Evolutionary conservation across 345 rosid genomes (phyloP).

Genomic region (Theobroma cacao): DNA sequence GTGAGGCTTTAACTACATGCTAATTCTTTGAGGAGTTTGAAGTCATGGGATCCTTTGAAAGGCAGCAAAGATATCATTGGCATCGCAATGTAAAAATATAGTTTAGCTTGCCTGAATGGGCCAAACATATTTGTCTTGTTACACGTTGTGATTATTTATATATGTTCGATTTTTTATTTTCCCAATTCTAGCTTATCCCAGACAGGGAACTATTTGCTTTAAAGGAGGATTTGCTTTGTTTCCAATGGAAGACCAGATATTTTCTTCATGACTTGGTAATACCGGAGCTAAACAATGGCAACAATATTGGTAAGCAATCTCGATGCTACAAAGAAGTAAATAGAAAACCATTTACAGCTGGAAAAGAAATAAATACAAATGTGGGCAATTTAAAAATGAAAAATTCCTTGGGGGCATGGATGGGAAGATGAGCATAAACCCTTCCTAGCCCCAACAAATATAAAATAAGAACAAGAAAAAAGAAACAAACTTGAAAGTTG

Average conservation of each 20-base stretch:
- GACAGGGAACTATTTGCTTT: neutral
- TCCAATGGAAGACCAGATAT: neutral
- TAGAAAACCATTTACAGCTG: too few species aligned
- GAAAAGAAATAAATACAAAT: neutral
- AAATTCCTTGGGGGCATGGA: neutral
- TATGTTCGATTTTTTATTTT: neutral
- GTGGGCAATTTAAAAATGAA: neutral
- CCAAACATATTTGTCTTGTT: neutral
- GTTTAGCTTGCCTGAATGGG: conserved; percentile 6
- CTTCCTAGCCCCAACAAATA: neutral
- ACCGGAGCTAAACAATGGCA: too few species aligned
- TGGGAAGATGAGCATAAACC: neutral
- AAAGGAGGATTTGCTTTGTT: neutral
- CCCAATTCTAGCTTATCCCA: neutral
- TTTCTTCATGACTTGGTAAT: neutral
- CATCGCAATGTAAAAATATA: conserved; percentile 22
- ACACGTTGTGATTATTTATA: neutral
- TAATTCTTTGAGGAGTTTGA: conserved; percentile 22
- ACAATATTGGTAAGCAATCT: too few species aligned
- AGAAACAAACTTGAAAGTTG: neutral
- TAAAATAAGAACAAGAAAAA: neutral
- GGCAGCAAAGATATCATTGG: conserved; percentile 10
- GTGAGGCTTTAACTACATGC: neutral
- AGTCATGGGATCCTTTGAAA: neutral
- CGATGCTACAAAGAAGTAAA: too few species aligned